These are phyloP conservation scores for Beauveria scarabaeidicola DNA, from an alignment of 2,329 filamentous ascomycete species.

Conservation along the genomic window DNA sequence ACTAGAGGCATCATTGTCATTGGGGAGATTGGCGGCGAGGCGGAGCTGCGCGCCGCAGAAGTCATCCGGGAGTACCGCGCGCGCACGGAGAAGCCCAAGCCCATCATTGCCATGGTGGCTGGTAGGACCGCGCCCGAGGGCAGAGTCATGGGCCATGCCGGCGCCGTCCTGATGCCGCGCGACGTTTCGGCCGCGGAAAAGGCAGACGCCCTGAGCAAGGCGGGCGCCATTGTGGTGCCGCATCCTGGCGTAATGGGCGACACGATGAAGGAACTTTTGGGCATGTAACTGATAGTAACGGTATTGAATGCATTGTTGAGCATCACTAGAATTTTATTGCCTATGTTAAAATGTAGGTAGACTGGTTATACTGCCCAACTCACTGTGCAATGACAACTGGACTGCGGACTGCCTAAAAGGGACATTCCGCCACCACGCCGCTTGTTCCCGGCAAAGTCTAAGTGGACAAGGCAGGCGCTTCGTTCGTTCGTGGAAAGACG, in stretches of 20 bases:
- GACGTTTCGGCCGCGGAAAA: constrained; percentile 26
- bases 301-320: neutral
- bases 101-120: constrained; percentile 53
- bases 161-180: constrained; percentile 41
- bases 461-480: neutral
- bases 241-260: constrained; percentile 31
- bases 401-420: constrained; percentile 8
- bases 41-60: constrained; percentile 62
- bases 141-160: constrained; percentile 64
- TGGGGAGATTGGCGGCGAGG: constrained; percentile 62
- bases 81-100: constrained; percentile 52
- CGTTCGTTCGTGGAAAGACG: neutral
- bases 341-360: too few relatives aligned
- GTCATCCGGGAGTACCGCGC: constrained; percentile 59
- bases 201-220: constrained; percentile 24
- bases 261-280: constrained; percentile 26
- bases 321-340: neutral
- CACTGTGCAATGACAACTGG: neutral
- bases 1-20: constrained; percentile 65
- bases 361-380: too few relatives aligned
- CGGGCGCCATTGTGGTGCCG: constrained; percentile 29
- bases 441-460: too few relatives aligned
- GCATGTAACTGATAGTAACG: constrained; percentile 1
- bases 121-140: constrained; percentile 53
- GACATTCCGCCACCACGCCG: neutral